These are phyloP conservation scores for Tetrapyrgos nigripes DNA, from an alignment of 1,284 basidiomycete genomes.

Conservation along the genomic window DNA sequence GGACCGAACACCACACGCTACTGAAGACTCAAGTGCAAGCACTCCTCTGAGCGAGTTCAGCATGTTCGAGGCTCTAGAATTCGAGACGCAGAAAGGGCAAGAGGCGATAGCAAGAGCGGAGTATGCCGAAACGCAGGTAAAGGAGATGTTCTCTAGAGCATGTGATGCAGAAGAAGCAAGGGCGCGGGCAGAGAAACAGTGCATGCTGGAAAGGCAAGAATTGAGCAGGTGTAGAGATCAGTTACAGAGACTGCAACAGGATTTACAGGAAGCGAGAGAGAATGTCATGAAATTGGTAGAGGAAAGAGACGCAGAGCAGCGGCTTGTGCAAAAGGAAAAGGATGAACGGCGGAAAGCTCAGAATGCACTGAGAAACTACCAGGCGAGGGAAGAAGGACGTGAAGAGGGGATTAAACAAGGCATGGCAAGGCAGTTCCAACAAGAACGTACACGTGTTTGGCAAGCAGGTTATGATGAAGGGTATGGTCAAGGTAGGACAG, in stretches of 20 bases:
- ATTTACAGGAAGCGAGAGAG: slow-evolving; percentile 48
- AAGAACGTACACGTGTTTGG: slow-evolving; percentile 54
- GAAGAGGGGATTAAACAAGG: slow-evolving; percentile 46
- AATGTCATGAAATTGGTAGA: slow-evolving; percentile 50
- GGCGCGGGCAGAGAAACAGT: slow-evolving; percentile 52
- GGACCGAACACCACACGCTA: too few relatives aligned
- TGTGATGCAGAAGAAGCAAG: slow-evolving; percentile 52
- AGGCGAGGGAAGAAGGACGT: slow-evolving; percentile 52
- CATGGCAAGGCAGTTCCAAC: slow-evolving; percentile 48
- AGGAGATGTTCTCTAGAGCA: slow-evolving; percentile 46
- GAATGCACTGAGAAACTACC: slow-evolving; percentile 50
- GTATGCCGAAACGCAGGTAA: slow-evolving; percentile 55
- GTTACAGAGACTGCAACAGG: slow-evolving; percentile 55
- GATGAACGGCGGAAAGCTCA: slow-evolving; percentile 54
- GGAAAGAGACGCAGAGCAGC: slow-evolving; percentile 55
- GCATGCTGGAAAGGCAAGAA: slow-evolving; percentile 54
- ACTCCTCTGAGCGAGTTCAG: neutral
- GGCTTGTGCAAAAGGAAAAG: slow-evolving; percentile 51
- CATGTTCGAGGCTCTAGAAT: slow-evolving; percentile 54
- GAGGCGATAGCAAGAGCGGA: slow-evolving; percentile 58
- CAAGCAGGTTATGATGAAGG: slow-evolving; percentile 49
- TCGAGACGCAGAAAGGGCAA: slow-evolving; percentile 60
- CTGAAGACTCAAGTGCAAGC: neutral
- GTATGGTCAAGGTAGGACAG: slow-evolving; percentile 44
- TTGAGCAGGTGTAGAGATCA: slow-evolving; percentile 49